Evolutionary conservation across 2,329 filamentous ascomycete species (phyloP), one percentile per base, ranked within the genome.

Genomic region (Nothophoma quercina): DNA sequence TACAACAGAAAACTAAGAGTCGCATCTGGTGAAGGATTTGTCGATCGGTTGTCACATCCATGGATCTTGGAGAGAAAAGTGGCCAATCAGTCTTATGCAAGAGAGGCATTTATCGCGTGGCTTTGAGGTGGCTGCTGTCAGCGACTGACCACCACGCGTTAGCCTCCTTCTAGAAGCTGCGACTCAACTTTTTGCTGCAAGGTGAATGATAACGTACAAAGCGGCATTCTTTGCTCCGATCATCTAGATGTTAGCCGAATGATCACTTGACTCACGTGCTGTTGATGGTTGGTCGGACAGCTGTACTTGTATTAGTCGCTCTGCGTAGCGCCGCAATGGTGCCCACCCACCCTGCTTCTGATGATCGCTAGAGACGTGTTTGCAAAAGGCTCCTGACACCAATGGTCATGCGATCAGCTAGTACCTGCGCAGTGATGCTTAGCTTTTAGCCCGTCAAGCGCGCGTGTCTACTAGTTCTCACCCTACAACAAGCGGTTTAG

Each of bases 121-220:
- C 39, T 32, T 32, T 13, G n/a, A n/a, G 25, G 16, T 32, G 25
- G 39, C 30, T 38, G 47, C 34, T 39, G 28, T 51, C 34, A 39
- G 28, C 36, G n/a, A 43, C 26, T 26, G 21, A 38, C 28, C 34
- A 39, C 33, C 28, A 26, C 9, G 16, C 16, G 12, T 44, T 44
- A 51, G 50, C 38, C 28, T 47, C 16, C 4, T 52, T 52, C 43
- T 42, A 46, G 41, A 52, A 52, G 50, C 42, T 47, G 16, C 12
- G 19, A 28, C 19, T 16, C 25, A 25, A 30, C 16, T 19, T 46
- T 47, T 36, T 47, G 23, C 28, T 34, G 30, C 39, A 35, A 15
- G 7, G 7, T 6, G 25, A 19, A 28, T 21, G 26, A 39, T 28
- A 29, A 19, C 15, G 13, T 38, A 35, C 41, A 33, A 12, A 30